Evolutionary conservation across 371 early-diverging fungal species (phyloP), one percentile per base, ranked within the genome.

Genomic region (Apophysomyces ossiformis): DNA sequence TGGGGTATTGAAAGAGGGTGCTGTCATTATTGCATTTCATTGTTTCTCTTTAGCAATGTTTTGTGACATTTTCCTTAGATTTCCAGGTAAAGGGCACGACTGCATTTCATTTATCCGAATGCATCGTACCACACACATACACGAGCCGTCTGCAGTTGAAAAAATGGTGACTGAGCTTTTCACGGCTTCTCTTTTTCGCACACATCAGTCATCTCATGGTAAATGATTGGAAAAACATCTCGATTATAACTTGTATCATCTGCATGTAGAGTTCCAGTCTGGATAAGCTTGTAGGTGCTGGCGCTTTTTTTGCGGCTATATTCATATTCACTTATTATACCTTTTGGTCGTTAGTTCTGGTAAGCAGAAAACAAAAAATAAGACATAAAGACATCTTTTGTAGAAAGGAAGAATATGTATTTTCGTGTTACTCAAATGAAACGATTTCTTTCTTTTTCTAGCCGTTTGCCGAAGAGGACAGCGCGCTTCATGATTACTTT

Each of bases 381-480:
- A 26, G 32, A 26, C 32, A 26, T 26, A 2, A 26, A 26, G 32
- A 26, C 32, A 26, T 26, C 1, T 26, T 26, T 26, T 2, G 32
- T 26, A 26, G 32, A 26, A 26, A 26, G 2, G 3, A 3, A 26
- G 32, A 26, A 26, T 26, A 26, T 26, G 9, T 8, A 4, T 50
- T 9, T 47, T 58, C 21, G 39, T 38, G 15, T 37, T 0, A 9
- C 9, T 21, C 16, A 57, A 13, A n/a, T 18, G 57, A 63, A 32
- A 57, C n/a, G 9, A 16, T 32, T 16, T n/a, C 50, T 7, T 13
- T 15, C 36, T 26, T 38, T 58, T 26, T 26, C 41, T 70, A 93
- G 94, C 96, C 96, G n/a, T 94, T 95, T 68, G 90, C 95, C 36
- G 92, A 90, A 67, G 87, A 85, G 64, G 79, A 83, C 21, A 90